Evolutionary conservation across 225 moss, liverwort and hornwort species (phyloP).

Genomic region (Ulota crispa): DNA sequence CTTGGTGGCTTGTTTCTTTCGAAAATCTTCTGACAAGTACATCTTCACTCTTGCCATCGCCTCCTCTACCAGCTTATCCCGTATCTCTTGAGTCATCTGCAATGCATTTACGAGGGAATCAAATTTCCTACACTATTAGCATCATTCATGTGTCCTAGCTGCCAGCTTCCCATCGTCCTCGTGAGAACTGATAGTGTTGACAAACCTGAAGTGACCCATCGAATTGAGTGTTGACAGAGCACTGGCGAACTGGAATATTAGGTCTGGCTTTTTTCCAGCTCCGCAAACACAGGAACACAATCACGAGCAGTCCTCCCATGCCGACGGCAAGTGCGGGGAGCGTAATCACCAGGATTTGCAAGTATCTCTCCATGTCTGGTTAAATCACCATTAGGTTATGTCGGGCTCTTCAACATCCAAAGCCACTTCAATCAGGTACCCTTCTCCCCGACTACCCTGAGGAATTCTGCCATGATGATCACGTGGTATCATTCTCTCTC

Average conservation of each 20-base stretch:
- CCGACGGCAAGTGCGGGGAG: constrained; percentile 29
- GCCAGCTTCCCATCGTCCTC: constrained; percentile 4
- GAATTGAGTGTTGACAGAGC: constrained; percentile 29
- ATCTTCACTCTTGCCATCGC: constrained; percentile 35
- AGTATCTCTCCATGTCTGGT: constrained; percentile 36
- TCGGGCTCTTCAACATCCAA: not conserved
- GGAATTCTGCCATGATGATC: not conserved
- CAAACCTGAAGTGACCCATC: constrained; percentile 34
- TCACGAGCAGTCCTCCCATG: constrained; percentile 35
- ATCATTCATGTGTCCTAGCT: not conserved
- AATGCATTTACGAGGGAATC: not conserved
- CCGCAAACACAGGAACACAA: constrained; percentile 25
- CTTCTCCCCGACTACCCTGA: not conserved
- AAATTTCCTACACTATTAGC: not conserved
- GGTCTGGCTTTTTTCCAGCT: constrained; percentile 24
- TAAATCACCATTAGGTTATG: constrained; percentile 1
- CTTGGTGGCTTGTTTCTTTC: constrained; percentile 28
- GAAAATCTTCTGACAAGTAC: constrained; percentile 32
- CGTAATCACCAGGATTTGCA: constrained; percentile 38
- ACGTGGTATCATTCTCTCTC: not conserved
- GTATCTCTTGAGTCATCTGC: constrained; percentile 27
- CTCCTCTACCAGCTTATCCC: constrained; percentile 36
- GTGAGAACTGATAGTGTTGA: not conserved
- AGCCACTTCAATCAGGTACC: constrained; percentile 2
- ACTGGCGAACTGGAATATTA: not conserved